phyloP scores from a whole-genome alignment of 176 grass and related monocot species.

The Oryza nivara region DNA sequence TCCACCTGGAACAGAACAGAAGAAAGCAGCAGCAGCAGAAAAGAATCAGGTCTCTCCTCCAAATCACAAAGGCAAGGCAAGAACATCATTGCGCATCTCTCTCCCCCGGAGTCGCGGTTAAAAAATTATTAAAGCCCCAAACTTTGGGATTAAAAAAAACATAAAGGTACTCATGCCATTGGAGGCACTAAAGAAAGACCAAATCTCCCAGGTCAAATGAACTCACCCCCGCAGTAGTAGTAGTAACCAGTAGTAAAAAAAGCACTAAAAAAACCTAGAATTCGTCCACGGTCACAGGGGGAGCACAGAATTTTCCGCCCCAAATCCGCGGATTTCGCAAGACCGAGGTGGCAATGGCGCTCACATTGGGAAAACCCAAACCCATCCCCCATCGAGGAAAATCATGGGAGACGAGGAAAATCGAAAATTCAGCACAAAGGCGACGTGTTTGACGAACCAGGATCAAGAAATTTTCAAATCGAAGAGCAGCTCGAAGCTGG shows the following conservation, averaged over 20 bases:
- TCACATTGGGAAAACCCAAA: constrained; percentile 2
- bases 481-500: background rate
- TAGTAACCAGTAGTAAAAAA: constrained; percentile 25
- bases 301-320: background rate
- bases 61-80: constrained; percentile 10
- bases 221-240: background rate
- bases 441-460: background rate
- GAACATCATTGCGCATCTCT: constrained; percentile 46
- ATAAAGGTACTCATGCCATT: constrained; percentile 40
- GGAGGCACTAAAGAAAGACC: constrained; percentile 51
- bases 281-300: background rate
- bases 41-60: constrained; percentile 4
- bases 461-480: constrained; percentile 21
- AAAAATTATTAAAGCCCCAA: background rate
- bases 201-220: constrained; percentile 36
- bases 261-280: background rate
- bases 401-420: background rate
- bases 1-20: constrained; percentile 68
- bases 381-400: background rate
- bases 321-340: background rate
- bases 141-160: constrained; percentile 45
- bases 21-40: background rate
- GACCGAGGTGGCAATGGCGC: background rate
- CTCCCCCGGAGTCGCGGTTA: constrained; percentile 2
- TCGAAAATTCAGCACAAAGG: background rate